Evolutionary conservation across 352 stramenopile species (phyloP).

Genomic region (Globisporangium orthogonon): DNA sequence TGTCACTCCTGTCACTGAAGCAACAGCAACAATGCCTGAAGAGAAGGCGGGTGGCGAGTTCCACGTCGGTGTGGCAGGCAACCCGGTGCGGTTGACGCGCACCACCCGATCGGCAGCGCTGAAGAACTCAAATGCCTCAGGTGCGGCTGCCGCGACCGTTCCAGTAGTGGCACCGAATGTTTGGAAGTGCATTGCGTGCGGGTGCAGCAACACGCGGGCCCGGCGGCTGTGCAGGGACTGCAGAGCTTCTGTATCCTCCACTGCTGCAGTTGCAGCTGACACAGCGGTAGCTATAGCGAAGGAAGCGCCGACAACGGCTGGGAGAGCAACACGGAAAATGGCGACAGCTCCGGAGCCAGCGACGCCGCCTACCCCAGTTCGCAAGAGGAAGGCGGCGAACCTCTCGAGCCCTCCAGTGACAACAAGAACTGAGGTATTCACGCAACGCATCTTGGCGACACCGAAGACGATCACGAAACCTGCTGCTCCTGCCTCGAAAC

Average conservation of each 20-base stretch:
- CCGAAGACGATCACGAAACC: slow-evolving; percentile 10
- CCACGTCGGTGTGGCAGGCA: slow-evolving; percentile 6
- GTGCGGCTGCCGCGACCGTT: slow-evolving; percentile 14
- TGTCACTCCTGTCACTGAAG: no score
- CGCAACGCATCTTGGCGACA: slow-evolving; percentile 11
- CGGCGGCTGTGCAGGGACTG: slow-evolving; percentile 47
- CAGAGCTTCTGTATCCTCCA: slow-evolving; percentile 18
- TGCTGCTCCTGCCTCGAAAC: neutral
- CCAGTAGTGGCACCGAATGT: slow-evolving; percentile 12
- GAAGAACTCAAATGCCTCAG: neutral
- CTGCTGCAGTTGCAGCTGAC: slow-evolving; percentile 8
- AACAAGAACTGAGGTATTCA: neutral
- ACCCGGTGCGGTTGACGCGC: neutral
- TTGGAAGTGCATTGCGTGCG: slow-evolving; percentile 50
- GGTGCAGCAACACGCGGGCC: slow-evolving; percentile 40
- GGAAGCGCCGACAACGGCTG: neutral
- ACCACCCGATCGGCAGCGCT: slow-evolving; percentile 6
- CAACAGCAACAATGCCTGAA: no score
- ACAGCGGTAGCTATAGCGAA: neutral
- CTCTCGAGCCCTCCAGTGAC: slow-evolving; percentile 7
- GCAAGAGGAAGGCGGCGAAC: neutral
- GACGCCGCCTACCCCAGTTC: slow-evolving; percentile 4
- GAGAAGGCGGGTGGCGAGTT: neutral
- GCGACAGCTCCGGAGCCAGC: neutral
- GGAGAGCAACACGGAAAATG: neutral